These are phyloP conservation scores for Calonectria ilicicola DNA, from an alignment of 2,329 filamentous ascomycete species.

Conservation along the genomic window DNA sequence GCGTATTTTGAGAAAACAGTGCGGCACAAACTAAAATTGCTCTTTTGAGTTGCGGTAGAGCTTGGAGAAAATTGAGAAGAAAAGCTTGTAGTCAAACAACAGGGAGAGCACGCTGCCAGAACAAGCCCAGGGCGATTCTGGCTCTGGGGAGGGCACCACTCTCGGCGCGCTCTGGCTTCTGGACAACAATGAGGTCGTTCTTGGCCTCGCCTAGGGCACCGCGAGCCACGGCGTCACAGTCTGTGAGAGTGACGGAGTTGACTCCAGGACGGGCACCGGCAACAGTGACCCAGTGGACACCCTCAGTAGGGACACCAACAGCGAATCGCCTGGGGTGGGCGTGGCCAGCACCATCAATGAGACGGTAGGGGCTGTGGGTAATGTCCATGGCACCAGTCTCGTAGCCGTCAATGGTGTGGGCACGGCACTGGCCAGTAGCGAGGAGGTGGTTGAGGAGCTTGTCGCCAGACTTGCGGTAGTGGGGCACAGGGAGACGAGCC, in stretches of 20 bases:
- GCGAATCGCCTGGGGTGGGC: background rate
- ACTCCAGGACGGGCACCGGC: background rate
- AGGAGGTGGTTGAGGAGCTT: background rate
- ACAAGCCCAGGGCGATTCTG: background rate
- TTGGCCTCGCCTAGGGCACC: background rate
- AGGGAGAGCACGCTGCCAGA: background rate
- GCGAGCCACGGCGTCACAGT: background rate
- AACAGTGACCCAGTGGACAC: background rate
- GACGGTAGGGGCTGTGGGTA: background rate
- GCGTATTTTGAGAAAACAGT: background rate
- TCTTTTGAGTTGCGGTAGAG: background rate
- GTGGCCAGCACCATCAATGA: background rate
- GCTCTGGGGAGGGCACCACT: background rate
- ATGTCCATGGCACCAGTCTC: background rate
- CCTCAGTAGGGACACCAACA: background rate
- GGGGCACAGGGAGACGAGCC: background rate
- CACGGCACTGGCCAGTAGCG: background rate
- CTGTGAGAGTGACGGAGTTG: background rate
- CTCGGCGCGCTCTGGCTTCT: background rate
- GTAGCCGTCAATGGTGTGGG: background rate
- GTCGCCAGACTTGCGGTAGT: background rate
- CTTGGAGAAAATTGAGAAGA: background rate
- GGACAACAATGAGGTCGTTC: background rate
- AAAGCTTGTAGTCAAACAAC: background rate
- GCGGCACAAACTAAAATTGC: background rate